These are phyloP conservation scores for Nicotiana otophora DNA, from an alignment of 257 asterid species.

Conservation along the genomic window DNA sequence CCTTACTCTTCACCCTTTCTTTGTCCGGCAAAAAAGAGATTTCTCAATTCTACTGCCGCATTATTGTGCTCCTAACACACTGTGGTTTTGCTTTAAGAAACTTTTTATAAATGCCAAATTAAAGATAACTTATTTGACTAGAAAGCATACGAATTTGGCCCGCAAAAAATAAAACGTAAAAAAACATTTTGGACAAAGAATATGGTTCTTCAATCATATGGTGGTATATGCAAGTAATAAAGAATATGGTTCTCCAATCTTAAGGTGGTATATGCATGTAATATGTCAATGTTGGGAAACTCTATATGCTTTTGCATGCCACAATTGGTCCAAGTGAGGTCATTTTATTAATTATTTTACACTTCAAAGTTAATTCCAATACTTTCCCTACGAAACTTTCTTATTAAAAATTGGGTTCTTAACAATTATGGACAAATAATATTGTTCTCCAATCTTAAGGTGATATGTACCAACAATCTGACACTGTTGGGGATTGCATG, in stretches of 20 bases:
- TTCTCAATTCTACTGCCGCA: neutral
- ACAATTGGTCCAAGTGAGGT: slow-evolving; percentile 7
- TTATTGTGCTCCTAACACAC: neutral
- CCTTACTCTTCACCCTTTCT: neutral
- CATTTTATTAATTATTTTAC: neutral
- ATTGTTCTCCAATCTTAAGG: neutral
- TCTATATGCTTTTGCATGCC: slow-evolving; percentile 8
- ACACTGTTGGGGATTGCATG: neutral
- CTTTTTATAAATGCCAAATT: neutral
- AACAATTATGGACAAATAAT: neutral
- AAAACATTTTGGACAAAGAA: neutral
- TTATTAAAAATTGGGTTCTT: neutral
- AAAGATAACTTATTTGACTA: neutral
- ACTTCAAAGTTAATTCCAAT: neutral
- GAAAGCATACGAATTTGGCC: too few relatives aligned
- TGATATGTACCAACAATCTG: neutral
- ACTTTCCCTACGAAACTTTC: neutral
- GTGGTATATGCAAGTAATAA: too few relatives aligned
- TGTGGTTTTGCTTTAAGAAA: neutral
- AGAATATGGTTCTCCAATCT: slow-evolving; percentile 13
- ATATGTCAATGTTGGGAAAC: neutral
- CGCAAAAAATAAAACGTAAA: neutral
- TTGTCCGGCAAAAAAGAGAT: neutral
- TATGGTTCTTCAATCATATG: too few relatives aligned
- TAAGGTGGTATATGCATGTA: neutral